Base-by-base conservation (phyloP, 2,329 filamentous ascomycete species). In the Aspergillus sp. region DNA sequence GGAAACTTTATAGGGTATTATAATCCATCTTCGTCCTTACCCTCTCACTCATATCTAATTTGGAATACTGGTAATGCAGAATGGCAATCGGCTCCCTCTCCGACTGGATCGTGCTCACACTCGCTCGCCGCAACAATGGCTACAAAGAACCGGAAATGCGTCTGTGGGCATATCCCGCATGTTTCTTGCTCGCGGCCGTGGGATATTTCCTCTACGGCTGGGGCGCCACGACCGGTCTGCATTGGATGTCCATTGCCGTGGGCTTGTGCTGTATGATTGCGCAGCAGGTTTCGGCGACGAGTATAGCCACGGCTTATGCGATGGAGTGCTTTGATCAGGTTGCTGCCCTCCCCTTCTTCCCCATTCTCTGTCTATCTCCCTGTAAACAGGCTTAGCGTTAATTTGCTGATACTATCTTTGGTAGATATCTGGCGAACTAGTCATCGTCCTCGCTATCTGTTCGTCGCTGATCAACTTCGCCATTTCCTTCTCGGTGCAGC, bases 321-420 rank as follows among this genome's bases (percentile, higher is more conserved):
- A 69, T 71, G 66, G 68, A 71, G 44, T 68, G 64, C 44, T 69
- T 69, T 40, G 59, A 64, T 28, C 61, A 59, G 42, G 62, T 65
- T 49, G 45, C 57, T 48, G 10, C 29, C 4, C 7, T 12, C 42
- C n/a, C 8, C n/a, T 29, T 30, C 26, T 5, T 6, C 34, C 32
- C 8, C 12, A 40, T 41, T 33, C 26, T 32, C n/a, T 2, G 35
- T 10, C 5, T 42, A 30, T 29, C 27, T 44, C 51, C 58, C 7
- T 8, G 12, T 5, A 8, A 44, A 35, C 19, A 36, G 42, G n/a
- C 42, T 42, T 9, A 28, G 33, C 33, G 7, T 32, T 12, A 4
- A 2, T 34, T 39, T 12, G 36, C 38, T 41, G 10, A 41, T 26
- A 10, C 3, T 29, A 26, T 7, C 4, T 34, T 41, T 28, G 26